These are phyloP conservation scores for Alternaria gaisen DNA, from an alignment of 2,329 filamentous ascomycete genomes.

Conservation along the genomic window DNA sequence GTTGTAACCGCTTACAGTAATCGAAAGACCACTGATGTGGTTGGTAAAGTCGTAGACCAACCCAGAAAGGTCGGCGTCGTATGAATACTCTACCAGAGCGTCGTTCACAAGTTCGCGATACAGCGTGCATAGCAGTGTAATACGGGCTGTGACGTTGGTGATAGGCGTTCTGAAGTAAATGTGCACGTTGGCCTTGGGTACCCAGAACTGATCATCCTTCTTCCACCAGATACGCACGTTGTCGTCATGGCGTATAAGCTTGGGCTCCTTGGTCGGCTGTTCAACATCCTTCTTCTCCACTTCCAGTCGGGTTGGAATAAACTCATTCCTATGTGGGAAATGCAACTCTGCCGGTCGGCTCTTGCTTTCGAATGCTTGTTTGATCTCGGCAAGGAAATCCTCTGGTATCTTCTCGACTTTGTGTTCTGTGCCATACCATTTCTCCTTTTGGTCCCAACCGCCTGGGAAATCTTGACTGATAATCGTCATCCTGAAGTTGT, in stretches of 20 bases:
- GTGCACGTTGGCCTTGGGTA: slow-evolving; percentile 89
- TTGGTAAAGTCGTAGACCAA: slow-evolving; percentile 81
- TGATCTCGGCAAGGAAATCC: slow-evolving; percentile 77
- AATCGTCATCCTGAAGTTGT: slow-evolving; percentile 87
- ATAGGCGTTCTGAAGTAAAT: slow-evolving; percentile 82
- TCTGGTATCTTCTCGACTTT: slow-evolving; percentile 79
- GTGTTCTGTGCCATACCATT: slow-evolving; percentile 98
- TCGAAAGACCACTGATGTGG: slow-evolving; percentile 75
- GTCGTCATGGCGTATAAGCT: slow-evolving; percentile 84
- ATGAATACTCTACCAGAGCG: slow-evolving; percentile 89
- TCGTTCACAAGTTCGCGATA: slow-evolving; percentile 89
- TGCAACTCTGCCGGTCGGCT: slow-evolving; percentile 76
- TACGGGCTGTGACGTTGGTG: slow-evolving; percentile 80
- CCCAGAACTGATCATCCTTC: slow-evolving; percentile 98
- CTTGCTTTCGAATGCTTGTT: slow-evolving; percentile 67
- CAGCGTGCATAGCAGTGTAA: slow-evolving; percentile 77
- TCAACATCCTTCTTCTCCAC: slow-evolving; percentile 94
- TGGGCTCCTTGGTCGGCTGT: slow-evolving; percentile 76
- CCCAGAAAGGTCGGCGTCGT: slow-evolving; percentile 93
- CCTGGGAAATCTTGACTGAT: slow-evolving; percentile 86
- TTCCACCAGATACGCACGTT: slow-evolving; percentile 91
- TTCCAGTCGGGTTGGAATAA: slow-evolving; percentile 90
- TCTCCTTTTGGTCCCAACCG: slow-evolving; percentile 86
- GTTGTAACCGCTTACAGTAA: slow-evolving; percentile 90
- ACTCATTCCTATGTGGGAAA: slow-evolving; percentile 92